Evolutionary conservation across 305 asterid genomes (phyloP), one percentile per base, ranked within the genome.

Genomic region (Plantago coronopus): DNA sequence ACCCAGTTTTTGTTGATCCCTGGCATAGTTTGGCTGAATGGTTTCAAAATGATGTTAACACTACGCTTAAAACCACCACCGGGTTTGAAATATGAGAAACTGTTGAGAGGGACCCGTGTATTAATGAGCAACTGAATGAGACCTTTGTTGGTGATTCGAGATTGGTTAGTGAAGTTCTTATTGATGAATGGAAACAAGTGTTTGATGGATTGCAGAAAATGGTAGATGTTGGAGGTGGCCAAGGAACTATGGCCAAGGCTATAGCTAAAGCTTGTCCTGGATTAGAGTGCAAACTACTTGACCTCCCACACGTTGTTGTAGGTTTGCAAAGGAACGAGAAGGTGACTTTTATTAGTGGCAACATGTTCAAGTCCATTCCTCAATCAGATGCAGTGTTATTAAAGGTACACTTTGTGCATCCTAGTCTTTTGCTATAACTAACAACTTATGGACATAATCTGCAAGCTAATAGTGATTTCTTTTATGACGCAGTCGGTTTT

Each of bases 291-390:
- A 29, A 5, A 3, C 7, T 29, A 3, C 34, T 29, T 29, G 34
- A 29, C 4, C 34, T 29, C 7, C 34, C 34, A 29, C 34, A 56
- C 17, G 47, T 56, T 22, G 37, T 56, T 31, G 48, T 29, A 34
- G 61, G 46, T 17, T 19, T 56, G 25, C 20, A 56, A 18, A 29
- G n/a, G 17, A 56, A 11, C 18, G 23, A 1, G 47, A 37, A 37
- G 15, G 16, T 56, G 16, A 31, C 27, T 19, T 56, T 10, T 42
- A 25, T 56, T 17, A 48, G 61, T 3, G 61, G 61, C 17, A 17
- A 56, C 61, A 56, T 56, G 61, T 56, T 56, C 22, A 22, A 56
- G 61, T 20, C 46, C 16, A 56, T 56, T 31, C 61, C 61, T 56
- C 5, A 19, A 2, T 47, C 48, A 1, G 61, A 56, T 37, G 22